Conservation (phyloP, 164 flowering plant species). For the Aristolochia contorta region DNA sequence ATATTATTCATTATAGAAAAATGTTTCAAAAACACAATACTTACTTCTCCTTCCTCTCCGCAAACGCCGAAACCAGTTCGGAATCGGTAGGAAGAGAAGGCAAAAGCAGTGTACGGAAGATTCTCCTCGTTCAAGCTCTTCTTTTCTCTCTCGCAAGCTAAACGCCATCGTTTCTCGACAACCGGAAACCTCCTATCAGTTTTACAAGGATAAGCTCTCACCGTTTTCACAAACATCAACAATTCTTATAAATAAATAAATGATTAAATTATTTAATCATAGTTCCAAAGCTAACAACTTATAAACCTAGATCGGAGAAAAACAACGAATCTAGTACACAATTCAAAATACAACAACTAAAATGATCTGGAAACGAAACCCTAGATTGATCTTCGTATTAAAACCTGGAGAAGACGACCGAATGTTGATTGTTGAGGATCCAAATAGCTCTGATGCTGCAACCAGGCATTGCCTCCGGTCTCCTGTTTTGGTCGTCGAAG, state of each 20-base stretch:
- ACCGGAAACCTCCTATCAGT: constrained; percentile 75
- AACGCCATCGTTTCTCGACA: constrained; percentile 81
- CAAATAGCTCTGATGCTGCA: constrained; percentile 94
- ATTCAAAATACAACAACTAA: not conserved
- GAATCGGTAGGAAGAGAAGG: constrained; percentile 57
- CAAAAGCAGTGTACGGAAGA: constrained; percentile 8
- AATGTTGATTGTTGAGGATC: constrained; percentile 77
- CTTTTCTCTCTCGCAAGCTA: constrained; percentile 46
- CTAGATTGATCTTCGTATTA: constrained; percentile 1
- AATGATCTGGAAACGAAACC: not conserved
- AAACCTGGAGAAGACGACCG: constrained; percentile 87
- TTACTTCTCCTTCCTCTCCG: constrained; percentile 59
- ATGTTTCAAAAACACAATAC: not conserved
- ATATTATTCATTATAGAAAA: no score
- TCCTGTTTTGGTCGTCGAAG: no score
- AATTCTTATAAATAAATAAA: no score
- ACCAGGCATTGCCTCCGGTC: constrained; percentile 21
- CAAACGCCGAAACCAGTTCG: constrained; percentile 56
- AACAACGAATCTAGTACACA: not conserved
- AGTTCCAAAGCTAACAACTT: not conserved
- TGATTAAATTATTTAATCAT: no score
- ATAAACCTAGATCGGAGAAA: constrained; percentile 11
- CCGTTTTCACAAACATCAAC: not conserved
- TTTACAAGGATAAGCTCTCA: not conserved
- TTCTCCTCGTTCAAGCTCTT: constrained; percentile 21